These are phyloP conservation scores for Akebia trifoliata DNA, from an alignment of 164 flowering plant species.

Conservation along the genomic window DNA sequence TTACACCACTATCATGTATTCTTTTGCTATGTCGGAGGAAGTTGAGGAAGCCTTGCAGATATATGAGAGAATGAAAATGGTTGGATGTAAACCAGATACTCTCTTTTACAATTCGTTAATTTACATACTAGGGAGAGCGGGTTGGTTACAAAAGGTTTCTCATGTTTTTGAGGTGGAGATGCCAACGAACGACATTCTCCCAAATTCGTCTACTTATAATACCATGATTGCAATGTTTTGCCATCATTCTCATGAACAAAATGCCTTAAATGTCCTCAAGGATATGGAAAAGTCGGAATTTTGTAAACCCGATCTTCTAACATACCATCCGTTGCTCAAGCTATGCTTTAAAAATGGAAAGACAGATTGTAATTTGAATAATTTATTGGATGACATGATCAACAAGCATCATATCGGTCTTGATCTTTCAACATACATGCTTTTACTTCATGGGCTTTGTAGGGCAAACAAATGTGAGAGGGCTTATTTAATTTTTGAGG, in stretches of 20 bases:
- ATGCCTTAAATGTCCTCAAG: slow-evolving; percentile 38
- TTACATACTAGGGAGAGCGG: slow-evolving; percentile 54
- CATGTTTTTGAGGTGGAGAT: slow-evolving; percentile 55
- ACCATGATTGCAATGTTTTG: slow-evolving; percentile 68
- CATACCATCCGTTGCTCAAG: slow-evolving; percentile 61
- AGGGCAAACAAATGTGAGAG: slow-evolving; percentile 43
- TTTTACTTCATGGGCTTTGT: slow-evolving; percentile 67
- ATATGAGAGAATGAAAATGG: slow-evolving; percentile 37
- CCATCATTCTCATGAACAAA: slow-evolving; percentile 32
- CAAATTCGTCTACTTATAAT: slow-evolving; percentile 65
- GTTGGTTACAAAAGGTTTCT: slow-evolving; percentile 40
- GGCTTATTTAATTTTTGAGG: slow-evolving; percentile 57
- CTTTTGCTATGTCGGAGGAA: slow-evolving; percentile 20
- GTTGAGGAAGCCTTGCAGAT: slow-evolving; percentile 55
- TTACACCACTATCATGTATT: slow-evolving; percentile 54
- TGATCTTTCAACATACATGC: slow-evolving; percentile 51
- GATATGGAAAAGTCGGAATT: slow-evolving; percentile 36
- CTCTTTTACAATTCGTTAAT: slow-evolving; percentile 58
- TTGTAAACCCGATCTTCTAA: slow-evolving; percentile 62
- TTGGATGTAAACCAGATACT: slow-evolving; percentile 56
- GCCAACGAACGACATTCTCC: slow-evolving; percentile 35
- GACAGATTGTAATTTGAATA: no score
- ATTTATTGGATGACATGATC: slow-evolving; percentile 52
- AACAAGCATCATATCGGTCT: slow-evolving; percentile 64
- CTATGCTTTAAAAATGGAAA: slow-evolving; percentile 44